These are phyloP conservation scores for Mycena albidolilacea DNA, from an alignment of 768 basidiomycete species.

Conservation along the genomic window DNA sequence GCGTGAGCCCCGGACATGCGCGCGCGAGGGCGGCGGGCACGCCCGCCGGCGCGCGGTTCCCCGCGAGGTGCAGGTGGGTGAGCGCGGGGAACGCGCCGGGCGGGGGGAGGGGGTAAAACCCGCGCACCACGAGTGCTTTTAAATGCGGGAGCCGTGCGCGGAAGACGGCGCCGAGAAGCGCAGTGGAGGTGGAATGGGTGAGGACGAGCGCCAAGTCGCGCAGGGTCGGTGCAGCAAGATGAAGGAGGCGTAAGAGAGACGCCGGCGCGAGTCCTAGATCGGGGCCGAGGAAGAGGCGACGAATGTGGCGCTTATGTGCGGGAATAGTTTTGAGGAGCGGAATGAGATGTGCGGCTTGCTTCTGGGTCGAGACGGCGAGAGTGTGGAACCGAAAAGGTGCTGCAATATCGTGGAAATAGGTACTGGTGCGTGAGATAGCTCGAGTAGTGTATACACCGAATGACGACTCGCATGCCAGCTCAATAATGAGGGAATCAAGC, in stretches of 20 bases:
- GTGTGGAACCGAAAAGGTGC: conserved; percentile 27
- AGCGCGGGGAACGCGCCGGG: conserved; percentile 25
- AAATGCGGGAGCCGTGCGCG: conserved; percentile 13
- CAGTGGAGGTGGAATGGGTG: neutral
- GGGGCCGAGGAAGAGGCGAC: conserved; percentile 16
- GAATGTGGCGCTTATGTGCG: neutral
- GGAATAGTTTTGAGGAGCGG: neutral
- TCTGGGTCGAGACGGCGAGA: neutral
- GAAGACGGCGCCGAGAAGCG: conserved; percentile 15
- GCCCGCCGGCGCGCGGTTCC: conserved; percentile 13
- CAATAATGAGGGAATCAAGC: conserved; percentile 22
- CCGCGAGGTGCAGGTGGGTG: conserved; percentile 22
- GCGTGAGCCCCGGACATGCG: conserved; percentile 15
- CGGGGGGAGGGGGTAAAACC: conserved; percentile 27
- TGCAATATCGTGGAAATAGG: conserved; percentile 18
- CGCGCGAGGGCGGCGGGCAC: conserved; percentile 6
- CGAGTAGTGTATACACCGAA: neutral
- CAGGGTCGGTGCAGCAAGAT: conserved; percentile 15
- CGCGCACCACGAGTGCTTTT: conserved; percentile 6
- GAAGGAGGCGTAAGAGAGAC: neutral
- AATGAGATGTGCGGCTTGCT: neutral
- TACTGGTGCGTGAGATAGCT: conserved; percentile 23
- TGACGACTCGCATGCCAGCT: conserved; percentile 11
- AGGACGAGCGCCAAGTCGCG: neutral
- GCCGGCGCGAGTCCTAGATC: neutral